Conservation (phyloP, 2,329 filamentous ascomycete genomes). For the Fusarium sp. region DNA sequence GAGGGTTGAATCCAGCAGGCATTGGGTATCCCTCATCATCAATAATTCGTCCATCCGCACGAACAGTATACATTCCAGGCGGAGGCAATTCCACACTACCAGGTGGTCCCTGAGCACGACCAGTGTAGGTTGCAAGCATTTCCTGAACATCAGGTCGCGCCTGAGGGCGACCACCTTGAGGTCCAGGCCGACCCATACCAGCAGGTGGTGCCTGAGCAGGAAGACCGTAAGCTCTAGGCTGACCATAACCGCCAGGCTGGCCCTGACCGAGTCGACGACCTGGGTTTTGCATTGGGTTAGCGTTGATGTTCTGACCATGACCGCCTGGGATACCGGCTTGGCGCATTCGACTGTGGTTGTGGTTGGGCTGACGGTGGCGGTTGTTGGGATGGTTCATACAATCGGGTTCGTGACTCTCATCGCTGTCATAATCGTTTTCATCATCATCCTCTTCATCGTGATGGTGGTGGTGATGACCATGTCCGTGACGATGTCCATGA, state of each 20-base stretch:
- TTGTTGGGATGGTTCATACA: not conserved
- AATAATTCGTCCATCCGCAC: not conserved
- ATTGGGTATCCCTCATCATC: not conserved
- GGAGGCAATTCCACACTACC: not conserved
- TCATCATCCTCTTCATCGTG: not conserved
- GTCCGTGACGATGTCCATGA: rapidly evolving
- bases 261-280: not conserved
- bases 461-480: not conserved
- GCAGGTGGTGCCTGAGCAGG: not conserved
- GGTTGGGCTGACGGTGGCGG: not conserved
- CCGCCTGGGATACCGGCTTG: too few species aligned
- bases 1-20: not conserved
- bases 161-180: rapidly evolving
- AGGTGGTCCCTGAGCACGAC: not conserved
- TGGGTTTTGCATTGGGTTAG: not conserved
- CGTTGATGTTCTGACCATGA: not conserved
- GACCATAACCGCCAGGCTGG: not conserved
- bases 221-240: not conserved
- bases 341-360: not conserved
- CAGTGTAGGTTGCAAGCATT: not conserved
- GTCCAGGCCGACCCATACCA: not conserved
- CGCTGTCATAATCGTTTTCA: too few species aligned
- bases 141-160: not conserved
- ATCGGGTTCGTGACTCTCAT: not conserved
- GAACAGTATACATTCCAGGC: not conserved